phyloP scores from a whole-genome alignment of 768 basidiomycete genomes.

The Auriculariales sp. region DNA sequence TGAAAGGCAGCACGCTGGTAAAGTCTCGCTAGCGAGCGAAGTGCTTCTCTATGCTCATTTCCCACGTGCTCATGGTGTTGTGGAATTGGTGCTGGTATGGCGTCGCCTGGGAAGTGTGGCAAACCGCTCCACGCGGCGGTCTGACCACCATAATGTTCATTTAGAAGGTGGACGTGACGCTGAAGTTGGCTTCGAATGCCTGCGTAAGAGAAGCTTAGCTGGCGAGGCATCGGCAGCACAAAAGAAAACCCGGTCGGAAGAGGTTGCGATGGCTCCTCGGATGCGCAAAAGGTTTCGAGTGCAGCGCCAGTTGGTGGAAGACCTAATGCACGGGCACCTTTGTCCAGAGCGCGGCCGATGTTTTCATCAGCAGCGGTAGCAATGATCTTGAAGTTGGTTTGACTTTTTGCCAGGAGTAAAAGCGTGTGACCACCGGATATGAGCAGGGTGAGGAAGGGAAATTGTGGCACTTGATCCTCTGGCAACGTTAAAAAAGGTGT shows the following conservation, averaged over 20 bases:
- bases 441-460: slow-evolving; percentile 80
- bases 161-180: slow-evolving; percentile 30
- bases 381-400: slow-evolving; percentile 46
- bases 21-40: slow-evolving; percentile 33
- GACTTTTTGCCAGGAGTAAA: slow-evolving; percentile 56
- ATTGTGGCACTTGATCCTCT: slow-evolving; percentile 29
- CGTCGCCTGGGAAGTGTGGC: neutral
- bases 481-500: slow-evolving; percentile 57
- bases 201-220: slow-evolving; percentile 63
- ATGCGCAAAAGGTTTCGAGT: slow-evolving; percentile 54
- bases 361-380: slow-evolving; percentile 63
- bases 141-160: slow-evolving; percentile 4
- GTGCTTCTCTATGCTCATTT: slow-evolving; percentile 14
- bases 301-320: slow-evolving; percentile 72
- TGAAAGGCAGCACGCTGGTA: slow-evolving; percentile 61
- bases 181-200: slow-evolving; percentile 64
- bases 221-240: slow-evolving; percentile 30
- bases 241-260: neutral
- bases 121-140: neutral
- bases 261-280: slow-evolving; percentile 4
- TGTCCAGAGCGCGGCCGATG: slow-evolving; percentile 74
- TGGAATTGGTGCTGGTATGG: too few species aligned
- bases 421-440: slow-evolving; percentile 93
- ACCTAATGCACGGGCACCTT: slow-evolving; percentile 54
- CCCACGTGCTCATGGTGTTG: slow-evolving; percentile 1